These are phyloP conservation scores for Rhodamnia argentea DNA, from an alignment of 345 rosid species.

Conservation along the genomic window DNA sequence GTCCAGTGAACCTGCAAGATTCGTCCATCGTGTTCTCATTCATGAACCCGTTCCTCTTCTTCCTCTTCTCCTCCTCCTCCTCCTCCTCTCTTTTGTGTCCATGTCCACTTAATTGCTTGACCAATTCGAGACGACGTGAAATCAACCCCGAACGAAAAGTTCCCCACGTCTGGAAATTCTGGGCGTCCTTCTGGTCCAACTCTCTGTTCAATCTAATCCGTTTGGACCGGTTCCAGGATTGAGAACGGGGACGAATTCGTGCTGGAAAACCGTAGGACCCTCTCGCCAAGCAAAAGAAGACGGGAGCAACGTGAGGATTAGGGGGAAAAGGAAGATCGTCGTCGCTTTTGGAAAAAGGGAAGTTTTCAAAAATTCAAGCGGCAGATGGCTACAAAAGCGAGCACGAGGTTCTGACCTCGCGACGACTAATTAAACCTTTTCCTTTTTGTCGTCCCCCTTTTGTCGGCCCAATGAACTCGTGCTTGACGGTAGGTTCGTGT, in stretches of 20 bases:
- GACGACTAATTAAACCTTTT: not conserved
- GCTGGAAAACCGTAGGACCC: not conserved
- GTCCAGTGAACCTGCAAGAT: not conserved
- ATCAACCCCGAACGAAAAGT: not conserved
- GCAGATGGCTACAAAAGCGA: not conserved
- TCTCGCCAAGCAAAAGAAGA: not conserved
- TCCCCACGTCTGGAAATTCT: not conserved
- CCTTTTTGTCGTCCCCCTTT: not conserved
- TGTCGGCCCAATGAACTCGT: not conserved
- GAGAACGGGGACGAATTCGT: not conserved
- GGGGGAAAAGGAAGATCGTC: not conserved
- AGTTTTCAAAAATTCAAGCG: not conserved
- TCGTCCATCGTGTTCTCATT: not conserved
- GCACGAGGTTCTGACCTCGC: constrained; percentile 5
- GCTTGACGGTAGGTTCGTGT: not conserved
- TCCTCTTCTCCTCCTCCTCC: not conserved
- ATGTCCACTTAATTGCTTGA: not conserved
- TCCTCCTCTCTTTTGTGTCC: not conserved
- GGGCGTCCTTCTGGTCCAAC: not conserved
- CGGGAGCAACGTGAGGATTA: not conserved
- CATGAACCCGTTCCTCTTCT: not conserved
- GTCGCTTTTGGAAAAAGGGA: not conserved
- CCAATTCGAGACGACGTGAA: not conserved
- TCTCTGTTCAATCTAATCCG: not conserved
- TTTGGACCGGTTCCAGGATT: not conserved